These are phyloP conservation scores for Setaria viridis DNA, from an alignment of 202 grass and related monocot species.

Conservation along the genomic window DNA sequence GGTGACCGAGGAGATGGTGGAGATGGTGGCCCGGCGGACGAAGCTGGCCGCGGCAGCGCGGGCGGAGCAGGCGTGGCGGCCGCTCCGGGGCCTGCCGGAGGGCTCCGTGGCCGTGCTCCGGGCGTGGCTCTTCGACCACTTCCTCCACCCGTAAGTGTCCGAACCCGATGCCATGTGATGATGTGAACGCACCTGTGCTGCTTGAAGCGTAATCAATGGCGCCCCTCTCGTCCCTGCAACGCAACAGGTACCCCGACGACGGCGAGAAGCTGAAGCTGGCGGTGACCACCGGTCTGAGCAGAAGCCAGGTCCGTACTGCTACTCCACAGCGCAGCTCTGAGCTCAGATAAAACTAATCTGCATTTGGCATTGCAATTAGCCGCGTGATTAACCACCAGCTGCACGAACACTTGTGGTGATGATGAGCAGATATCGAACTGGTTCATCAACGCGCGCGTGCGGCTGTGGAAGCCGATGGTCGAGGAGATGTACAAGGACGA, in stretches of 20 bases:
- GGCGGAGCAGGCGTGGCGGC: constrained; percentile 74
- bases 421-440: constrained; percentile 69
- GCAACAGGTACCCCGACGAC: constrained; percentile 82
- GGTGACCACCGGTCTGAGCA: constrained; percentile 74
- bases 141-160: constrained; percentile 90
- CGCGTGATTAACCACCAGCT: not conserved
- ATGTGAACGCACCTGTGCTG: not conserved
- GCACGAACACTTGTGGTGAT: not conserved
- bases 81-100: constrained; percentile 82
- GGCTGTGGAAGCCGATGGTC: constrained; percentile 84
- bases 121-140: constrained; percentile 91
- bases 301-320: constrained; percentile 59
- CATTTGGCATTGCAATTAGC: not conserved
- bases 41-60: constrained; percentile 69
- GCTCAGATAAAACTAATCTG: not conserved
- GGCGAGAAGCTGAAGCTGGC: constrained; percentile 90
- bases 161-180: not conserved
- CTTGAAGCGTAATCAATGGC: not conserved
- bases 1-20: constrained; percentile 42
- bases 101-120: constrained; percentile 81
- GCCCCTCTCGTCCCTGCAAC: not conserved
- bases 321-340: not conserved
- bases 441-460: constrained; percentile 81
- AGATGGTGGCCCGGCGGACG: constrained; percentile 52
- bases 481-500: constrained; percentile 79